Conservation (phyloP, 176 grass and related monocot species). For the Hordeum vulgare region MorexV3_pseudomolecules_assembly NC_058522.1:105855669-105856168, state of each 20-base stretch:
- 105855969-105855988: background rate
- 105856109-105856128: background rate
- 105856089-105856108: background rate
- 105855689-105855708: slow-evolving; percentile 1
- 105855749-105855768: background rate
- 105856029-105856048: background rate
- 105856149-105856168: background rate
- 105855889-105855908: background rate
- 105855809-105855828: background rate
- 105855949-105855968: background rate
- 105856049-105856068: background rate
- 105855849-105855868: background rate
- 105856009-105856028: background rate
- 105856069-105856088: background rate
- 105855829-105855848: background rate
- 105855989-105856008: background rate
- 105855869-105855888: background rate
- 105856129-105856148: background rate
- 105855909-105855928: background rate
- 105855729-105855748: background rate
- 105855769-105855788: background rate
- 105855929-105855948: background rate
- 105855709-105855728: background rate
- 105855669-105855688: background rate
- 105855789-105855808: background rate